Base-by-base conservation (phyloP, 2,329 filamentous ascomycete species). In the Colletotrichum tabaci region DNA sequence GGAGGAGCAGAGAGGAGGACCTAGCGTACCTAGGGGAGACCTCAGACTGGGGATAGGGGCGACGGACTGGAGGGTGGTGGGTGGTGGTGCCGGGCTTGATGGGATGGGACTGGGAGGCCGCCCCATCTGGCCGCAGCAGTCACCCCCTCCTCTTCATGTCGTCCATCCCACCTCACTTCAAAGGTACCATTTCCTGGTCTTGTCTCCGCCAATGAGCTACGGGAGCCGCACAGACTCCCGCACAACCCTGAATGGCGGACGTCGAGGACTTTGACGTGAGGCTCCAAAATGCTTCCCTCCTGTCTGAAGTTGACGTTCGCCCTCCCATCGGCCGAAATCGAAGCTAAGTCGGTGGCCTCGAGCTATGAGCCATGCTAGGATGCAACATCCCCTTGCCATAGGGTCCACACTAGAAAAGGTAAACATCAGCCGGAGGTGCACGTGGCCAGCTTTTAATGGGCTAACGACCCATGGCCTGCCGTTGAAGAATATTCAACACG, bases 221-320 rank as follows among this genome's bases (percentile, higher is more conserved):
- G 65, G 71, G 55, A 73, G 66, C 58, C 74, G 73, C 74, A 75
- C 73, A 72, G 74, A 74, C 73, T 75, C 66, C 73, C 74, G 74
- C 71, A 66, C 71, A 74, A 74, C 73, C 73, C 74, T 75, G 71
- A 67, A 63, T 26, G 61, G 55, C 44, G 61, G 66, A 53, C 40
- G 49, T 66, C 60, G 21, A 57, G 61, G 66, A 55, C 65, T 57
- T 64, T 30, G 30, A 60, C 57, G 42, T 60, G 66, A 72, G 69
- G 66, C 69, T 69, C 66, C 46, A 55, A 35, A 65, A 58, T 61
- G 49, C 67, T 56, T 70, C 42, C 42, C 55, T 66, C 30, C 16
- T 66, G 13, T 44, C 12, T 16, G 58, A 38, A 21, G 53, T 46
- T n/a, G 53, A 44, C 42, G 23, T 18, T 50, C 30, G 21, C 40